Base-by-base conservation (phyloP, 2,329 filamentous ascomycete genomes). In the Neonectria ditissima region DNA sequence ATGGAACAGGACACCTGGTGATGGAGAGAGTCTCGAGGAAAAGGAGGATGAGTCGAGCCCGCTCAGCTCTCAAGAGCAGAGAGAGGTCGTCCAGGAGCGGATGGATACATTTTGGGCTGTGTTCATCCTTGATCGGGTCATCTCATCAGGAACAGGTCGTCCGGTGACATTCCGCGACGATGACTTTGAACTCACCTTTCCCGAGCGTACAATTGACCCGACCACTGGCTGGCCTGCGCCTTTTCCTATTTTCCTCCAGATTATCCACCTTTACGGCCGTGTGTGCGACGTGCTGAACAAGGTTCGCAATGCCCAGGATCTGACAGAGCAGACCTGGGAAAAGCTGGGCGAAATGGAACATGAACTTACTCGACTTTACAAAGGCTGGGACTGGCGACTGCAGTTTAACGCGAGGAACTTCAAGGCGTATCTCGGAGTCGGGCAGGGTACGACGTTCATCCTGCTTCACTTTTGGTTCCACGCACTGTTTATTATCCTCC, bases 71-170 rank as follows among this genome's bases (percentile, higher is more conserved):
- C 76, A 80, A 55, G 89, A 90, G 72, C 87, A 86, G 76, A 85
- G 81, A 67, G 90, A 87, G 71, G 86, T 92, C 4, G 93, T 97
- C 71, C 89, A 93, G 66, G 93, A 97, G 74, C 87, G 92, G 16
- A 89, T 93, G 45, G 92, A 97, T 72, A 95, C 93, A 0, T 94
- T 97, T 69, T 97, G 93, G 93, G 90, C 92, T 4, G 91, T 97
- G 11, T 97, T 97, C 76, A 91, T 97, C 68, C 85, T 97, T 1
- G 93, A 97, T 73, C 86, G 93, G 20, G 91, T 95, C 65, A 95
- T 97, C 26, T 97, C 93, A 0, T 95, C 92, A 0, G 93, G 93
- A 0, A 96, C 93, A 0, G 94, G 94, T 10, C 86, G 93, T 16
- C 91, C 93, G 1, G 93, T 95, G 11, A 97, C 93, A 0, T 84